phyloP scores from a whole-genome alignment of 805 yeast genomes.

The Peterozyma xylosa region DNA sequence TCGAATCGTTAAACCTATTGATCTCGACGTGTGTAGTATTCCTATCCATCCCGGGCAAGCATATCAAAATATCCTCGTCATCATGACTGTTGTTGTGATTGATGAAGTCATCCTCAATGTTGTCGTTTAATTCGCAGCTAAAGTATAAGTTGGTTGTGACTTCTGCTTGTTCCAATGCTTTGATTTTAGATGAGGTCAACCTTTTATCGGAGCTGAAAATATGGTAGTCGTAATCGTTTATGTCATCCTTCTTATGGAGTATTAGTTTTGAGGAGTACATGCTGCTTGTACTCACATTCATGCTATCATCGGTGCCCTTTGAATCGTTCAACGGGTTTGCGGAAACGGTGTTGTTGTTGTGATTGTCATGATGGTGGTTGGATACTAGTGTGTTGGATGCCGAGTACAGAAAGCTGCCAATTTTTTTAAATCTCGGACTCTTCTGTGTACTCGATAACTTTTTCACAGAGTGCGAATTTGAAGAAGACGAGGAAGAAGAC shows the following conservation, averaged over 20 bases:
- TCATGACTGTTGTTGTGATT: conserved; percentile 5
- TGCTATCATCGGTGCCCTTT: neutral
- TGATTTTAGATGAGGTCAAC: conserved; percentile 22
- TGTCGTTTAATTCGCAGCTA: conserved; percentile 8
- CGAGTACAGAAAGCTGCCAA: conserved; percentile 3
- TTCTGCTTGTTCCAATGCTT: conserved; percentile 29
- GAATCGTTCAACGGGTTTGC: neutral
- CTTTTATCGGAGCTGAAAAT: conserved; percentile 26
- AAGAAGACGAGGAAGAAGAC: neutral
- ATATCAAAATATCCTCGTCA: conserved; percentile 2
- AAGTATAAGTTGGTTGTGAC: conserved; percentile 22
- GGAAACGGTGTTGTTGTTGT: neutral
- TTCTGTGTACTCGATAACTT: neutral
- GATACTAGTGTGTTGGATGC: conserved; percentile 1
- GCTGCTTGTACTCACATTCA: neutral
- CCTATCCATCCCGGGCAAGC: conserved; percentile 4
- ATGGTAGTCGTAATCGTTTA: conserved; percentile 25
- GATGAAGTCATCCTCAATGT: conserved; percentile 15
- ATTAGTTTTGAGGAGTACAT: neutral
- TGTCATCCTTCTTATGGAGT: conserved; percentile 11
- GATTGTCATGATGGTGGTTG: neutral
- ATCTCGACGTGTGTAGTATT: neutral
- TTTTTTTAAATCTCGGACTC: conserved; percentile 3
- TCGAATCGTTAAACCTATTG: too few species aligned
- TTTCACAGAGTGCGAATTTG: neutral